A percentile compares a stretch with the other conserved stretches of the same genome.
Evolutionary conservation across 2,329 filamentous ascomycete genomes (phyloP).

Genomic region (Cryphonectria radicalis): DNA sequence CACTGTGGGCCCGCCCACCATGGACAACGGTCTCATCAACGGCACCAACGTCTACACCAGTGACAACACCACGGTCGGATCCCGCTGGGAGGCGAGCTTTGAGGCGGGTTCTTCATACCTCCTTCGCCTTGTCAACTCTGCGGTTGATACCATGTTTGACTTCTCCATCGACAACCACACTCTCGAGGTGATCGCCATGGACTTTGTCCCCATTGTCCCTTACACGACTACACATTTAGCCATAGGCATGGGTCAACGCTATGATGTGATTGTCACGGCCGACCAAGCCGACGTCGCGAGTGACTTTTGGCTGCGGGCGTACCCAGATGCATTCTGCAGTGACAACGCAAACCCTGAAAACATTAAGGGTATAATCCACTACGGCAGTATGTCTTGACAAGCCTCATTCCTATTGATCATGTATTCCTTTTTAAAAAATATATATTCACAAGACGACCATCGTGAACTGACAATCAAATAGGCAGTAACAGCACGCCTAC

Average conservation of each 20-base stretch:
- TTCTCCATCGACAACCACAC: constrained; percentile 61
- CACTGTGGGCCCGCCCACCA: constrained; percentile 37
- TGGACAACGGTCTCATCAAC: constrained; percentile 34
- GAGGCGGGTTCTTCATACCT: constrained; percentile 46
- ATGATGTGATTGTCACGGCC: constrained; percentile 28
- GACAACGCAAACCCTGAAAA: constrained; percentile 26
- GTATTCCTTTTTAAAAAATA: too few species aligned
- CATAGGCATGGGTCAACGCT: constrained; percentile 46
- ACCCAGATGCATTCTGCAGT: constrained; percentile 27
- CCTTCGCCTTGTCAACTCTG: constrained; percentile 52
- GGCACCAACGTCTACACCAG: constrained; percentile 29
- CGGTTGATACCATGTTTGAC: constrained; percentile 48
- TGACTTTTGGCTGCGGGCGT: constrained; percentile 34
- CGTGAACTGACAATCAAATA: constrained; percentile 32
- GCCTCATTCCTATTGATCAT: neutral
- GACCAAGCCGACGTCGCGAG: constrained; percentile 13
- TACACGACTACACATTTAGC: constrained; percentile 52
- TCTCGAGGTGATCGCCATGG: constrained; percentile 59
- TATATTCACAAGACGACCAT: too few species aligned
- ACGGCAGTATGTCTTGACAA: constrained; percentile 24
- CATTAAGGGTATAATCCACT: constrained; percentile 35
- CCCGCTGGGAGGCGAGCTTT: constrained; percentile 36
- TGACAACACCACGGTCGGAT: constrained; percentile 36
- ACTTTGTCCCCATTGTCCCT: constrained; percentile 61
- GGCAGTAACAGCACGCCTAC: constrained; percentile 33